Percentiles rank a stretch among this genome's conserved stretches.
These are phyloP conservation scores for Helotiales sp. DNA, from an alignment of 2,329 filamentous ascomycete species.

Conservation along the genomic window DNA sequence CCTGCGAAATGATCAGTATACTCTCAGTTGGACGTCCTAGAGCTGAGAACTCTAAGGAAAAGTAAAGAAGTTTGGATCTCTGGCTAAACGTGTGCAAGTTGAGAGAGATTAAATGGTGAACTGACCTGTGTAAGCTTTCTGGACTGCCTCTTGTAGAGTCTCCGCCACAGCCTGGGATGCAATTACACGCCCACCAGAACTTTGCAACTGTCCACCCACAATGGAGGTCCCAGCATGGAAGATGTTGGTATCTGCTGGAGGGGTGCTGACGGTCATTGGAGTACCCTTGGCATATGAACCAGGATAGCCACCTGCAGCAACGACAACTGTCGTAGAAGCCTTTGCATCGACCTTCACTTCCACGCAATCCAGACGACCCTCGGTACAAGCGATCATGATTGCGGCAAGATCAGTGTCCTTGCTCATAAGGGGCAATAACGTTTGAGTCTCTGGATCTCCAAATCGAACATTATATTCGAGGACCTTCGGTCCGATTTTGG, in stretches of 20 bases:
- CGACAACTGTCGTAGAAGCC: constrained; percentile 89
- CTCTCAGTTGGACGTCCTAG: too few species aligned
- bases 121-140: constrained; percentile 77
- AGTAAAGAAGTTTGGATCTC: too few species aligned
- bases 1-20: constrained; percentile 33
- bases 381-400: constrained; percentile 82
- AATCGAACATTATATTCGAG: constrained; percentile 94
- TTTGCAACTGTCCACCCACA: constrained; percentile 64
- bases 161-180: constrained; percentile 80
- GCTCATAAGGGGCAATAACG: constrained; percentile 75
- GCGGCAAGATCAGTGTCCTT: constrained; percentile 81
- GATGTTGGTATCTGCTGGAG: constrained; percentile 61
- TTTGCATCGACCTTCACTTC: constrained; percentile 63
- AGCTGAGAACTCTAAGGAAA: too few species aligned
- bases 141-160: constrained; percentile 78
- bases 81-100: background rate
- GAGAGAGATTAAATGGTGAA: background rate
- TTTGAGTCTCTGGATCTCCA: constrained; percentile 90
- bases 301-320: constrained; percentile 89
- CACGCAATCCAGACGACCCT: constrained; percentile 65
- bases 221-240: constrained; percentile 91
- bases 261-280: constrained; percentile 50
- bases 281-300: constrained; percentile 80
- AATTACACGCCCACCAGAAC: constrained; percentile 87
- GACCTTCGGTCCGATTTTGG: constrained; percentile 74